Evolutionary conservation across 2,329 filamentous ascomycete species (phyloP).

Genomic region (Akanthomyces dipterigenus): DNA sequence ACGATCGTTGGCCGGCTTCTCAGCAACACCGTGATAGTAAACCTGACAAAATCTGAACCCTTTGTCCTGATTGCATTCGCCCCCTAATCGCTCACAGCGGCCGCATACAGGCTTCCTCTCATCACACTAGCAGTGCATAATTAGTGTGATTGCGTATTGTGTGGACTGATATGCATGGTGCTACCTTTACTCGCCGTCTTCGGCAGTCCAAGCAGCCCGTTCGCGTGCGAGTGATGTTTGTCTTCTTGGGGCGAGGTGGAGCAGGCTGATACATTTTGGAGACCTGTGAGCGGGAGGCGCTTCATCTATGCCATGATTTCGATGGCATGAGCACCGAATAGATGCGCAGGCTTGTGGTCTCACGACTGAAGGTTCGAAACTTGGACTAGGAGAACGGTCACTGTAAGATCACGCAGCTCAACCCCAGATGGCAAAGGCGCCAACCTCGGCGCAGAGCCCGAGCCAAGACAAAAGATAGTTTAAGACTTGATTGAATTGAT

Average conservation of each 20-base stretch:
- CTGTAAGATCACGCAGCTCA: no score
- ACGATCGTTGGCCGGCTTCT: background rate
- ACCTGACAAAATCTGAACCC: background rate
- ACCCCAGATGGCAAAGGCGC: no score
- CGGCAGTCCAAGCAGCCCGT: constrained; percentile 17
- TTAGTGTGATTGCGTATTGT: background rate
- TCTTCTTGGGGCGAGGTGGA: constrained; percentile 18
- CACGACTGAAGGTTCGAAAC: no score
- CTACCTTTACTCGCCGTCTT: constrained; percentile 17
- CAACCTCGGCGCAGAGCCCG: no score
- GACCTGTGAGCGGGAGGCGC: no score
- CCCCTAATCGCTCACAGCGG: constrained; percentile 5
- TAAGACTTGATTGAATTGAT: no score
- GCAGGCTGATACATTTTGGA: constrained; percentile 19
- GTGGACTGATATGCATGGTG: background rate
- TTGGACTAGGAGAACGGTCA: no score
- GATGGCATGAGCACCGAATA: background rate
- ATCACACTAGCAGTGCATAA: background rate
- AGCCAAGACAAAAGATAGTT: no score
- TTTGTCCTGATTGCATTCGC: background rate
- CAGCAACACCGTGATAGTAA: background rate
- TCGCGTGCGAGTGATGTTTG: constrained; percentile 17
- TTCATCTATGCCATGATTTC: background rate
- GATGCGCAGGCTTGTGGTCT: no score
- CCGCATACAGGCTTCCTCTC: constrained; percentile 10